A percentile compares a stretch with the other conserved stretches of the same genome.
These are phyloP conservation scores for Rhodotorula sp. DNA, from an alignment of 1,284 basidiomycete species.

Conservation along the genomic window DNA sequence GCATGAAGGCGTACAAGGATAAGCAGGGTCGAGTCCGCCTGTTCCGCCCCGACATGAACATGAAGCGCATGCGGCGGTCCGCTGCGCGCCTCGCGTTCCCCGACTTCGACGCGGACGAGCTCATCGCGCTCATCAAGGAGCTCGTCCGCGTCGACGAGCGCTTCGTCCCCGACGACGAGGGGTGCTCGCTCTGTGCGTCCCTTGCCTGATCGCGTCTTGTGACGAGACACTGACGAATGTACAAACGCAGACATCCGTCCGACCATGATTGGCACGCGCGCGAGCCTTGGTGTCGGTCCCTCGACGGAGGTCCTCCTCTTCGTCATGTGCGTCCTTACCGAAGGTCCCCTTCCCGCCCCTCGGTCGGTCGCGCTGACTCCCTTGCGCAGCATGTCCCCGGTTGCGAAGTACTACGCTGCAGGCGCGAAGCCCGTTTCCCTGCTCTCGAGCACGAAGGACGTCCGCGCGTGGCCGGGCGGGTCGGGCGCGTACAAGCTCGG, in stretches of 20 bases:
- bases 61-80: slow-evolving; percentile 71
- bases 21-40: slow-evolving; percentile 75
- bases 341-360: neutral
- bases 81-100: slow-evolving; percentile 68
- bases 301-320: slow-evolving; percentile 87
- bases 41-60: slow-evolving; percentile 94
- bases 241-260: slow-evolving; percentile 55
- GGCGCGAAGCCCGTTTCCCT: slow-evolving; percentile 96
- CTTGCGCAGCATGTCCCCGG: slow-evolving; percentile 33
- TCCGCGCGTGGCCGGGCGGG: slow-evolving; percentile 63
- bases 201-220: neutral
- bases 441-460: slow-evolving; percentile 85
- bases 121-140: slow-evolving; percentile 84
- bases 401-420: slow-evolving; percentile 90
- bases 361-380: slow-evolving; percentile 1
- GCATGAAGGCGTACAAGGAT: slow-evolving; percentile 91
- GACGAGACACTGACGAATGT: neutral
- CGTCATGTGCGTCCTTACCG: slow-evolving; percentile 71
- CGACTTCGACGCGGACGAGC: slow-evolving; percentile 73
- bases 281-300: slow-evolving; percentile 82
- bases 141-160: slow-evolving; percentile 82
- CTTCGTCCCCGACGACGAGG: slow-evolving; percentile 89
- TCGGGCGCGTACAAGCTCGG: slow-evolving; percentile 84
- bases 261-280: slow-evolving; percentile 87
- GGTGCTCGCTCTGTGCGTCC: slow-evolving; percentile 68